Evolutionary conservation across 176 grass and related monocot species (phyloP), one percentile per base, ranked within the genome.

Genomic region (Eleusine coracana): DNA sequence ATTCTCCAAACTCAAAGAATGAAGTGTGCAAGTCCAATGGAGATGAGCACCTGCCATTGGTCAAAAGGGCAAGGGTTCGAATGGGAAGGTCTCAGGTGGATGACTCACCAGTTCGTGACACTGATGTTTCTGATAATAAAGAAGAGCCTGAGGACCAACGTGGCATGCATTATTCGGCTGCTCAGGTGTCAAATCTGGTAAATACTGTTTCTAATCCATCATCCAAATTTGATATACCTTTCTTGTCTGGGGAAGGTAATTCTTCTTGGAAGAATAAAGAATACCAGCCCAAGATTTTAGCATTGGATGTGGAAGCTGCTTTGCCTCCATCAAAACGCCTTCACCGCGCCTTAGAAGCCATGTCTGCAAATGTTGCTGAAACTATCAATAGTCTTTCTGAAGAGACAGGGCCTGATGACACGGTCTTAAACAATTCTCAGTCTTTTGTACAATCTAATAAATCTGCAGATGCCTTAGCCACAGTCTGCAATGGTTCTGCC

Each of bases 321-420:
- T 96, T 98, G 65, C 96, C 96, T 88, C 96, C 96, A 83, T 98
- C 96, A 60, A 98, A 98, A 93, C 92, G 96, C n/a, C 89, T 98
- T 72, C 96, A 98, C 76, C 90, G 93, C 73, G 96, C 96, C 28
- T 88, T 98, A 80, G 93, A 98, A 88, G 96, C 96, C 51, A 98
- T 98, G 96, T 98, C 87, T 61, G 96, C 96, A 76, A 93, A 98
- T 90, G 89, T 89, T 80, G 91, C 82, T 25, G 90, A 93, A 91
- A 83, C 84, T 82, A 82, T n/a, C 65, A 77, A 48, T 77, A 82
- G 81, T 82, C 54, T 66, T 41, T 66, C 83, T 76, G 80, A 92
- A 83, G 84, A 48, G 31, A 77, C 60, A 74, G 76, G 73, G 41
- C 65, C 58, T 13, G 84, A 66, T 31, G 71, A 89, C 27, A 81